These are phyloP conservation scores for Zoysia japonica DNA, from an alignment of 176 grass and related monocot genomes.

Conservation along the genomic window DNA sequence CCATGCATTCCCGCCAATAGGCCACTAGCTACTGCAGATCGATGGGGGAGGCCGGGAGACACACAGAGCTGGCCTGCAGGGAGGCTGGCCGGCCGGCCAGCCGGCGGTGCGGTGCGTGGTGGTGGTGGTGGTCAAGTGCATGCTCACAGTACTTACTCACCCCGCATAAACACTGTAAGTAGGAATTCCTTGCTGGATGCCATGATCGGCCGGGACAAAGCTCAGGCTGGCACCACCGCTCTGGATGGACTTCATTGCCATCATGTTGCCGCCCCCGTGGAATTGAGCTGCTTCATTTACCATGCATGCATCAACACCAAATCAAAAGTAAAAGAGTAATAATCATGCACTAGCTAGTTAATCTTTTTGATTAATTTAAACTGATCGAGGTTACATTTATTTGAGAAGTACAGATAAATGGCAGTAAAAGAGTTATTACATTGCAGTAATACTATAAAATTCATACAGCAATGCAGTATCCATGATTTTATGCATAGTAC, in stretches of 20 bases:
- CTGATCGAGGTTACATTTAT: background rate
- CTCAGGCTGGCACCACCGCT: slow-evolving; percentile 40
- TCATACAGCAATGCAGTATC: background rate
- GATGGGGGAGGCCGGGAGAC: background rate
- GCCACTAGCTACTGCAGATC: slow-evolving; percentile 14
- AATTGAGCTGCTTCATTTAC: slow-evolving; percentile 6
- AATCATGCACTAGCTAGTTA: too few relatives aligned
- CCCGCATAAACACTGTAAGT: slow-evolving; percentile 49
- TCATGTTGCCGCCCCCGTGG: slow-evolving; percentile 38
- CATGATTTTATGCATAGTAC: slow-evolving; percentile 23
- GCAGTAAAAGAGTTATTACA: background rate
- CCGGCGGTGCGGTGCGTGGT: background rate
- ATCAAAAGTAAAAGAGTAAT: background rate
- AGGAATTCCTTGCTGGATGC: slow-evolving; percentile 55
- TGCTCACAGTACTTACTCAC: slow-evolving; percentile 21
- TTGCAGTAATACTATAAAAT: background rate
- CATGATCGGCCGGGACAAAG: slow-evolving; percentile 41
- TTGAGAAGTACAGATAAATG: background rate
- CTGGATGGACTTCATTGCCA: slow-evolving; percentile 47
- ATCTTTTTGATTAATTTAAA: background rate
- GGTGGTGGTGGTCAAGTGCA: slow-evolving; percentile 6
- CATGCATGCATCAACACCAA: background rate
- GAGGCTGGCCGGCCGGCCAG: background rate
- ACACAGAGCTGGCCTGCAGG: slow-evolving; percentile 6
- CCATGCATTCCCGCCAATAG: background rate